phyloP scores from a whole-genome alignment of 805 yeast species.

The Starmerella geochares region DNA sequence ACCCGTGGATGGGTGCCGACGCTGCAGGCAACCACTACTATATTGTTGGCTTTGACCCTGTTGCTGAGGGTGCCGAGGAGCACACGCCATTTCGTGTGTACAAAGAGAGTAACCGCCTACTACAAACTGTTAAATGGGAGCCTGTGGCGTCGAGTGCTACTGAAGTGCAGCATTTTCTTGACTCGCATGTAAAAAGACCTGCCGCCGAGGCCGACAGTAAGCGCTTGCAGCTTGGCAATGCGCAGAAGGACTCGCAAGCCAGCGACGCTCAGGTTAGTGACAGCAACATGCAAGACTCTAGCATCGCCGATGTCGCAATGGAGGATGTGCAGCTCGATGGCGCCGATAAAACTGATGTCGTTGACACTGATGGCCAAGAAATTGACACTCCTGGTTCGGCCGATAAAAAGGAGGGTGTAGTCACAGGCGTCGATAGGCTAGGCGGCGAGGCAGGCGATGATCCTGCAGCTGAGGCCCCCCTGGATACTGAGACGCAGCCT shows the following conservation, averaged over 20 bases:
- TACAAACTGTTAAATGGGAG: slow-evolving; percentile 30
- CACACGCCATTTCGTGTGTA: slow-evolving; percentile 32
- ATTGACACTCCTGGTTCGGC: too few relatives aligned
- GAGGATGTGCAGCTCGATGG: too few relatives aligned
- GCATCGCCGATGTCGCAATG: too few relatives aligned
- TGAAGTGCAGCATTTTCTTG: slow-evolving; percentile 25
- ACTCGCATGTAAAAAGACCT: slow-evolving; percentile 3
- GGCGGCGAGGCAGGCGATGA: too few relatives aligned
- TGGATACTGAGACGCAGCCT: neutral
- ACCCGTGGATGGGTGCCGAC: slow-evolving; percentile 26
- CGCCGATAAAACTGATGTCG: too few relatives aligned
- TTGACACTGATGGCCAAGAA: too few relatives aligned
- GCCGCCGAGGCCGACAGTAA: neutral
- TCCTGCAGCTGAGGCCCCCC: too few relatives aligned
- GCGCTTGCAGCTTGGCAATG: neutral
- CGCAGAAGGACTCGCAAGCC: neutral
- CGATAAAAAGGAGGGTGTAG: too few relatives aligned
- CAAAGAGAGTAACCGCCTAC: slow-evolving; percentile 29
- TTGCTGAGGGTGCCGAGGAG: slow-evolving; percentile 21
- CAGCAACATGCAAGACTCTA: too few relatives aligned
- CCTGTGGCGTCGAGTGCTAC: slow-evolving; percentile 29
- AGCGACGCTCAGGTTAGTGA: neutral
- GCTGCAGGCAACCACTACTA: slow-evolving; percentile 24
- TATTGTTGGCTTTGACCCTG: slow-evolving; percentile 22
- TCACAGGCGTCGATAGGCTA: too few relatives aligned